Evolutionary conservation across 1,139 yeast species (phyloP), one percentile per base, ranked within the genome.

Genomic region (Protomyces pachydermus): DNA sequence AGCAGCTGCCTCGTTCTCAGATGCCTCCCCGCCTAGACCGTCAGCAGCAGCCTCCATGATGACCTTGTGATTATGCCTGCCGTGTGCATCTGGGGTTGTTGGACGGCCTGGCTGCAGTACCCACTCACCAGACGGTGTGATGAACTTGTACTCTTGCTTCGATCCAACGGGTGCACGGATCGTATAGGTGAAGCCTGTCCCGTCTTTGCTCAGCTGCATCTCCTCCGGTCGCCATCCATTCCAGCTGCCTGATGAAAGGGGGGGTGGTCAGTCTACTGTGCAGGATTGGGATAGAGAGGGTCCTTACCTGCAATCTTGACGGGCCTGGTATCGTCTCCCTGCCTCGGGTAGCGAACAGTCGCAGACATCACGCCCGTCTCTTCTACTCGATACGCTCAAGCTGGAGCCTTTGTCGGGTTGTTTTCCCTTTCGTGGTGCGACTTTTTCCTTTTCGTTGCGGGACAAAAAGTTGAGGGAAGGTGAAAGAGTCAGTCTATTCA

Each of bases 161-260:
- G 54, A 10, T 5, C 16, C 20, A 16, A 18, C 25, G 8, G 48
- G 48, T 3, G 48, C 48, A n/a, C 23, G 23, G 28, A 58, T 39
- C 12, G 35, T 28, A 25, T 52, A 37, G 32, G 42, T 50, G 42
- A 37, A 58, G 10, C 23, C 14, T 5, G 34, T 52, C n/a, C 52
- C 52, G 25, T 58, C 62, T 25, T 58, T 39, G 18, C 56, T 38
- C 20, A 58, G 45, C 35, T 16, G 20, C 62, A 58, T 58, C 14
- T 50, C 32, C 18, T 52, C 56, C 9, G 62, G 56, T 35, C 51
- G 62, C 62, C 62, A 58, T 6, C 35, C 45, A 34, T 58, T 58
- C 18, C 39, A 58, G 39, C 45, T 42, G 8, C 62, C 62, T 58
- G 18, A 20, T 4, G 42, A 38, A 12, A 16, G 4, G 16, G n/a